phyloP scores from a whole-genome alignment of 441 rosid genomes.

The Corymbia citriodora region DNA sequence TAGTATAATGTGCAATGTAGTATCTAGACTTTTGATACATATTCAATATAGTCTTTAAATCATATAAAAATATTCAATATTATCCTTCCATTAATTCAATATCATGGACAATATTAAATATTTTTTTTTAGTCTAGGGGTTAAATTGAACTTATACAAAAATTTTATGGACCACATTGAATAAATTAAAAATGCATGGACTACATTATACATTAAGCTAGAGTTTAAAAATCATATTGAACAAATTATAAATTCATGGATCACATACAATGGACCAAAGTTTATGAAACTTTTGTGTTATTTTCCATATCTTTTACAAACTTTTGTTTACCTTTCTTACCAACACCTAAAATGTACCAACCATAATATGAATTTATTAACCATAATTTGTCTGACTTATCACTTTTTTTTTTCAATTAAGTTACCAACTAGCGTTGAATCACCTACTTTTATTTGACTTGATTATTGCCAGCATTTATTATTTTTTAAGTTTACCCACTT shows the following conservation, averaged over 20 bases:
- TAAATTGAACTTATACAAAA: too few relatives aligned
- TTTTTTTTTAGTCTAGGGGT: not conserved
- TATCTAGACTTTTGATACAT: not conserved
- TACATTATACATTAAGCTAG: too few relatives aligned
- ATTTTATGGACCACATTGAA: not conserved
- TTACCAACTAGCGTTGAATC: not conserved
- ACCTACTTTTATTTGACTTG: not conserved
- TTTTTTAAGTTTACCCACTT: not conserved
- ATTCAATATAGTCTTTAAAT: not conserved
- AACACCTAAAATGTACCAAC: not conserved
- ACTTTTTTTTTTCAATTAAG: not conserved
- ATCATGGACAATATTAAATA: too few relatives aligned
- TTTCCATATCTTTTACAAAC: not conserved
- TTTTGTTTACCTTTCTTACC: not conserved
- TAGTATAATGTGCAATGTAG: not conserved
- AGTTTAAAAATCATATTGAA: too few relatives aligned
- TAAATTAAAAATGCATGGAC: too few relatives aligned
- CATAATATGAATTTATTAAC: not conserved
- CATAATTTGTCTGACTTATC: not conserved
- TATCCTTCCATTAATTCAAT: too few relatives aligned
- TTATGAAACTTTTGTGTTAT: not conserved
- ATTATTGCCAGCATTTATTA: not conserved
- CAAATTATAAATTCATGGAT: too few relatives aligned
- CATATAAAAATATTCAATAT: too few relatives aligned
- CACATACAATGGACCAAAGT: not conserved